These are phyloP conservation scores for Ceratobasidium sp. DNA, from an alignment of 1,284 basidiomycete species.

Conservation along the genomic window DNA sequence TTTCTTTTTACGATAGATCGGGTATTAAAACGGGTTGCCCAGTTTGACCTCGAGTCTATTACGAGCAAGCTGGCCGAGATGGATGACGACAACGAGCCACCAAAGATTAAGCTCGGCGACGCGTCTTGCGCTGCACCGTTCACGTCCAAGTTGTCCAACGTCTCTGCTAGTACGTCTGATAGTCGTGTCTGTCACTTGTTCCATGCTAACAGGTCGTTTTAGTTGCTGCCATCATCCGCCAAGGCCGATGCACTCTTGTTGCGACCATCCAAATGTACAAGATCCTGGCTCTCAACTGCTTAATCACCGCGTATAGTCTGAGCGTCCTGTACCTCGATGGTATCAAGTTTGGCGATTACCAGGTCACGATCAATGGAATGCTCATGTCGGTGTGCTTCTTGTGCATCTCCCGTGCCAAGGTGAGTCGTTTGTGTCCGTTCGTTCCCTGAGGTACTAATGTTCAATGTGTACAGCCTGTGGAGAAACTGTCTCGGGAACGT, in stretches of 20 bases:
- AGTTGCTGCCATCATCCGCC: slow-evolving; percentile 96
- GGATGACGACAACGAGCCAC: slow-evolving; percentile 89
- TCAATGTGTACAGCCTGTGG: slow-evolving; percentile 53
- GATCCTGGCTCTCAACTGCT: slow-evolving; percentile 93
- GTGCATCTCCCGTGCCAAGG: slow-evolving; percentile 96
- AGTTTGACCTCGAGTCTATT: slow-evolving; percentile 90
- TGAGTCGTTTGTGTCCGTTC: slow-evolving; percentile 54
- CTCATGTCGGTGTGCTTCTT: slow-evolving; percentile 97
- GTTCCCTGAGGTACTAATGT: neutral
- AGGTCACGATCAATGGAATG: slow-evolving; percentile 92
- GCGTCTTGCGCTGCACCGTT: slow-evolving; percentile 97
- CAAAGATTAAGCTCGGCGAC: slow-evolving; percentile 96
- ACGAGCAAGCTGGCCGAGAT: slow-evolving; percentile 91
- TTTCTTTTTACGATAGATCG: neutral
- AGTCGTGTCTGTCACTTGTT: neutral
- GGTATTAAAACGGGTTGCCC: slow-evolving; percentile 31
- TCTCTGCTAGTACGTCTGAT: slow-evolving; percentile 79
- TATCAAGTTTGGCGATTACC: slow-evolving; percentile 98
- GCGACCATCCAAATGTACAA: slow-evolving; percentile 99
- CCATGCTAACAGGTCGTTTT: slow-evolving; percentile 30
- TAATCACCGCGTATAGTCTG: slow-evolving; percentile 95
- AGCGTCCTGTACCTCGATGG: slow-evolving; percentile 96
- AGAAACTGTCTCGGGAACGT: slow-evolving; percentile 89
- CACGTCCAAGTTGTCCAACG: slow-evolving; percentile 94
- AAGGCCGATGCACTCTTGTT: slow-evolving; percentile 95